Evolutionary conservation across 2,329 filamentous ascomycete genomes (phyloP).

Genomic region (Dryadomyces quercus-mongolicae): DNA sequence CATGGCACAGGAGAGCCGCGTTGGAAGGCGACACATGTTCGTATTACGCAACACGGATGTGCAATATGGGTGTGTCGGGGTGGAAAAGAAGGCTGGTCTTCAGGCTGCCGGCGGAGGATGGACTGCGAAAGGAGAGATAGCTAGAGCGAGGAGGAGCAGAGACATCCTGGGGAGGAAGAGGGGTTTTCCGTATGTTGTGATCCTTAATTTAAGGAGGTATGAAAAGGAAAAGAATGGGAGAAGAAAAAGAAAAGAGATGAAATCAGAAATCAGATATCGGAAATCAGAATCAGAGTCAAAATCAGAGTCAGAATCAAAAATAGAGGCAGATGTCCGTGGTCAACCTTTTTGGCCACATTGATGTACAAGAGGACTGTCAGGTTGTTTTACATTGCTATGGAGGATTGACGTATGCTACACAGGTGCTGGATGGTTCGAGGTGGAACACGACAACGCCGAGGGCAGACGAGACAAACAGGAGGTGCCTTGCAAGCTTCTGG

Average conservation of each 20-base stretch:
- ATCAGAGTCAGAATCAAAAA: too few species aligned
- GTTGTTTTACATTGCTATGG: too few species aligned
- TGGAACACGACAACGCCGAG: too few species aligned
- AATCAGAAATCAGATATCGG: neutral
- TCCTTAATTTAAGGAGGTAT: neutral
- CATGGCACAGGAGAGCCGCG: neutral
- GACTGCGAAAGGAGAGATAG: neutral
- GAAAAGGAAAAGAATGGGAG: neutral
- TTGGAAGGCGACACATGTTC: neutral
- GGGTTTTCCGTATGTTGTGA: neutral
- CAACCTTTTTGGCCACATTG: neutral
- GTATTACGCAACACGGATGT: neutral
- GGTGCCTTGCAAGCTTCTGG: too few species aligned
- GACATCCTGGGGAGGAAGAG: neutral
- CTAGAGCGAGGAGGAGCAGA: neutral
- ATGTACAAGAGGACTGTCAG: too few species aligned
- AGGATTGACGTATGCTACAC: too few species aligned
- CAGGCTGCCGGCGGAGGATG: neutral
- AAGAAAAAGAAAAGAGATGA: neutral
- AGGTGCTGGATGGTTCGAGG: too few species aligned
- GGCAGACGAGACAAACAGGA: neutral
- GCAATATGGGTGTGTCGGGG: neutral
- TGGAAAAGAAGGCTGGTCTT: neutral
- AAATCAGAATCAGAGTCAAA: too few species aligned
- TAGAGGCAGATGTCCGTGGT: neutral